Evolutionary conservation across 2,329 filamentous ascomycete species (phyloP).

Genomic region (Phyllosticta paracitricarpa): DNA sequence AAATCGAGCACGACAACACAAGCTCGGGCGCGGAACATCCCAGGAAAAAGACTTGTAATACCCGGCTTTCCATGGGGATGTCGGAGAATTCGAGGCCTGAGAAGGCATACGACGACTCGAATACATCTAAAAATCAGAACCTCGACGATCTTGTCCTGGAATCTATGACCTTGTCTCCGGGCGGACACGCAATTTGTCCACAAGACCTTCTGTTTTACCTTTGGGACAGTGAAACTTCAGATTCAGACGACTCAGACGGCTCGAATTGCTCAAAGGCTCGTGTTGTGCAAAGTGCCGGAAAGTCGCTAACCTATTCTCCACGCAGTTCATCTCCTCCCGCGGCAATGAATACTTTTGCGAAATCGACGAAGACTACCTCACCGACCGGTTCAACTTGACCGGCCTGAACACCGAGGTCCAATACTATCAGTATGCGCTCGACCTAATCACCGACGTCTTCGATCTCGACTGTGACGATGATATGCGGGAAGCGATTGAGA

Average conservation of each 20-base stretch:
- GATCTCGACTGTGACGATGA: constrained; percentile 98
- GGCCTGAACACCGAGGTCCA: constrained; percentile 95
- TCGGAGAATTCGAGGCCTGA: too few species aligned
- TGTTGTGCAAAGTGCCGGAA: background rate
- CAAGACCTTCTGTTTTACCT: too few species aligned
- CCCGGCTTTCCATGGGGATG: too few species aligned
- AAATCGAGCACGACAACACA: background rate
- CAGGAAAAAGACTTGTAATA: background rate
- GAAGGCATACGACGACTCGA: too few species aligned
- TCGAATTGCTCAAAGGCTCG: background rate
- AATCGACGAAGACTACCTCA: constrained; percentile 97
- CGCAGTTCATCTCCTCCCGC: constrained; percentile 92
- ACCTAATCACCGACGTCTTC: constrained; percentile 95
- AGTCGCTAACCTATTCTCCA: background rate
- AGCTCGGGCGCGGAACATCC: background rate
- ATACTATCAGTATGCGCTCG: constrained; percentile 97
- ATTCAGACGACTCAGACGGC: too few species aligned
- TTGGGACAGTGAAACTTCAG: too few species aligned
- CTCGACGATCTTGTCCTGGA: too few species aligned
- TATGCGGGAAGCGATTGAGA: constrained; percentile 96
- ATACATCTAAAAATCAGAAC: too few species aligned
- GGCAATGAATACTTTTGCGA: constrained; percentile 99
- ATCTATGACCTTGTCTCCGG: too few species aligned
- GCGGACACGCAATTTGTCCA: too few species aligned
- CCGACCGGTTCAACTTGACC: constrained; percentile 95